Percentiles rank a stretch among this genome's conserved stretches.
Evolutionary conservation across 2,329 filamentous ascomycete species (phyloP).

Genomic region (Aspergillus udagawae): DNA sequence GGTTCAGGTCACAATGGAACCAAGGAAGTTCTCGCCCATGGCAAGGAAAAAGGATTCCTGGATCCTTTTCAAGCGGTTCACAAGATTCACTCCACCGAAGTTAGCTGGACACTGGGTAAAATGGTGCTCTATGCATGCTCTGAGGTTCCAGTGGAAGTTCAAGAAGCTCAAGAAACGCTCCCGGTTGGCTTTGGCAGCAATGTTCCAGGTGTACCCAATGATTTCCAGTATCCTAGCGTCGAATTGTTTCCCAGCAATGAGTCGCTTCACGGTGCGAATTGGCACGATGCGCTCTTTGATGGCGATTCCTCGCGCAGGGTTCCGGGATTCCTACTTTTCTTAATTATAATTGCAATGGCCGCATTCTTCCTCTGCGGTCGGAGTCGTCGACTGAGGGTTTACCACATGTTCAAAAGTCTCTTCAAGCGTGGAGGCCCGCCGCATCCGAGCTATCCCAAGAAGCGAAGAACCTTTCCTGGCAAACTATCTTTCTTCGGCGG

Average conservation of each 20-base stretch:
- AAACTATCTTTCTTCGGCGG: conserved; percentile 40
- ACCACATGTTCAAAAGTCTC: conserved; percentile 48
- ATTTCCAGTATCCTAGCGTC: conserved; percentile 73
- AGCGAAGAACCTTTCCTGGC: conserved; percentile 62
- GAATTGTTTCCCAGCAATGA: conserved; percentile 31
- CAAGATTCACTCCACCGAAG: conserved; percentile 84
- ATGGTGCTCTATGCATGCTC: conserved; percentile 93
- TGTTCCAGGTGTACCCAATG: conserved; percentile 59
- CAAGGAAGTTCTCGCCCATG: conserved; percentile 63
- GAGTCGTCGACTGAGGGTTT: conserved; percentile 64
- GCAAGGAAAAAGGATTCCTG: conserved; percentile 70
- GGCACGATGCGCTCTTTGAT: conserved; percentile 61
- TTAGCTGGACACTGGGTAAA: conserved; percentile 96
- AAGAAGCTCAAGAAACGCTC: conserved; percentile 53
- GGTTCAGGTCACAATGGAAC: conserved; percentile 63
- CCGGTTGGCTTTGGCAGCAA: conserved; percentile 95
- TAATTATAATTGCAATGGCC: conserved; percentile 66
- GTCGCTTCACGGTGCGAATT: conserved; percentile 46
- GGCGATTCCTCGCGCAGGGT: conserved; percentile 64
- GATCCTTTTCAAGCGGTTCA: conserved; percentile 90
- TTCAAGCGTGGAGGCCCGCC: conserved; percentile 29
- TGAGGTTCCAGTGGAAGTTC: conserved; percentile 66
- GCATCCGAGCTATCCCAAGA: conserved; percentile 30
- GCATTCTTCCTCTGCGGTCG: conserved; percentile 74
- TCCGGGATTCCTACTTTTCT: conserved; percentile 71